Evolutionary conservation across 352 stramenopile genomes (phyloP).

Genomic region (Globisporangium solare): DNA sequence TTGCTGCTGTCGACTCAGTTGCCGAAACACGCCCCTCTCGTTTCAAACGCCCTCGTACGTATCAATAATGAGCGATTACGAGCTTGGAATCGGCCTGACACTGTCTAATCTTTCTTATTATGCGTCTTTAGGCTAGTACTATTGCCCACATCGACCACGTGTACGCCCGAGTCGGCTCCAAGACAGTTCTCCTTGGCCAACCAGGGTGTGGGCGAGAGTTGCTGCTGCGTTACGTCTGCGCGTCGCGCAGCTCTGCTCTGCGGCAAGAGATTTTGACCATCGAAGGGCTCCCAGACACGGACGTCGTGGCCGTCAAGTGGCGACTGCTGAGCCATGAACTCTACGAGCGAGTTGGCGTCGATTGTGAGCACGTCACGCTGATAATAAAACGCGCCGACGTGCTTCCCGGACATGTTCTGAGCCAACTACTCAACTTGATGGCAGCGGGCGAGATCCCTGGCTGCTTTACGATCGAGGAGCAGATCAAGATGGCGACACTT

Average conservation of each 20-base stretch:
- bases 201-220: conserved; percentile 27
- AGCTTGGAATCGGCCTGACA: neutral
- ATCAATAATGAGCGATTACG: too few relatives aligned
- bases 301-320: conserved; percentile 30
- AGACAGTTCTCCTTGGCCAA: conserved; percentile 28
- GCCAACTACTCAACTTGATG: conserved; percentile 46
- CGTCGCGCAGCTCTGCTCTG: conserved; percentile 13
- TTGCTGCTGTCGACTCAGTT: conserved; percentile 11
- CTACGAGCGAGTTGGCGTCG: conserved; percentile 50
- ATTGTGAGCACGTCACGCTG: conserved; percentile 51
- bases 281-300: conserved; percentile 21
- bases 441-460: conserved; percentile 55
- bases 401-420: conserved; percentile 29
- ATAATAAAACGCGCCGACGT: conserved; percentile 44
- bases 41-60: conserved; percentile 36
- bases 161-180: conserved; percentile 28
- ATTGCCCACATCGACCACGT: conserved; percentile 41
- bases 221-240: conserved; percentile 36
- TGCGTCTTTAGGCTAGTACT: conserved; percentile 21
- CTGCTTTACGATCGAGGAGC: conserved; percentile 53
- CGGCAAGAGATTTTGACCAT: conserved; percentile 22
- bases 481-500: conserved; percentile 50
- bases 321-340: conserved; percentile 33
- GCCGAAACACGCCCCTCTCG: conserved; percentile 3
- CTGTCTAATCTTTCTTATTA: conserved; percentile 3